A percentile compares a stretch with the other conserved stretches of the same genome.
These are phyloP conservation scores for Harringtonia aguacate DNA, from an alignment of 2,329 filamentous ascomycete genomes.

Conservation along the genomic window DNA sequence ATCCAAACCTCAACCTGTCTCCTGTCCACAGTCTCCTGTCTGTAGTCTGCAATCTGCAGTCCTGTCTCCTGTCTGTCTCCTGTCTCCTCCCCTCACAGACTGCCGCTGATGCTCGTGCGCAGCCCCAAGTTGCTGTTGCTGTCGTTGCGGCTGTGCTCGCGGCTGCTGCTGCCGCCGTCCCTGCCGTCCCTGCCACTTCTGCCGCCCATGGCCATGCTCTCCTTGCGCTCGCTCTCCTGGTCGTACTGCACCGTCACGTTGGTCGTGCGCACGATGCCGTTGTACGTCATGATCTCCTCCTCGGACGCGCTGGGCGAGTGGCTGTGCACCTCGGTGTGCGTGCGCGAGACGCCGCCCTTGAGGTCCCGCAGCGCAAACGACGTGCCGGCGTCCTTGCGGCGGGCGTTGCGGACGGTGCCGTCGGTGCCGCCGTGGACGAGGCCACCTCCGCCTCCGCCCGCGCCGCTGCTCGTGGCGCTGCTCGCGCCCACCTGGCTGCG, in stretches of 20 bases:
- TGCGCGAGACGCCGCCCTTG: conserved; percentile 11
- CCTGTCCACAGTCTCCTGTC: too few relatives aligned
- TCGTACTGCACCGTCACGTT: conserved; percentile 16
- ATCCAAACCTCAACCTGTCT: too few relatives aligned
- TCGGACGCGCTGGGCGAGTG: conserved; percentile 22
- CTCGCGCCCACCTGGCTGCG: neutral
- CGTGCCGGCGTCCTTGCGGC: neutral
- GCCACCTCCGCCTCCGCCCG: too few relatives aligned
- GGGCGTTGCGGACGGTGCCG: neutral
- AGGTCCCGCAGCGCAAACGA: conserved; percentile 17
- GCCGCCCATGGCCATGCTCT: too few relatives aligned
- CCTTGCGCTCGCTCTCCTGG: conserved; percentile 5
- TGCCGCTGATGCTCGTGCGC: conserved; percentile 7
- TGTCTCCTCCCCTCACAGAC: too few relatives aligned
- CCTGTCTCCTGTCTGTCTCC: too few relatives aligned
- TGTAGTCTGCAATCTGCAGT: too few relatives aligned
- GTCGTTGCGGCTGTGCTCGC: too few relatives aligned
- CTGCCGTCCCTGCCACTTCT: too few relatives aligned
- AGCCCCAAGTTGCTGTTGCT: conserved; percentile 5
- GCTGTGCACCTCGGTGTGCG: conserved; percentile 22
- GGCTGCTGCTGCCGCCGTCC: too few relatives aligned
- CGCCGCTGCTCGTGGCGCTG: neutral
- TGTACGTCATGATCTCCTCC: conserved; percentile 28
- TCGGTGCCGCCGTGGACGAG: neutral
- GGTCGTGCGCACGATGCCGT: conserved; percentile 26